Evolutionary conservation across 1,284 basidiomycete genomes (phyloP).

Genomic region (Malassezia brasiliensis): DNA sequence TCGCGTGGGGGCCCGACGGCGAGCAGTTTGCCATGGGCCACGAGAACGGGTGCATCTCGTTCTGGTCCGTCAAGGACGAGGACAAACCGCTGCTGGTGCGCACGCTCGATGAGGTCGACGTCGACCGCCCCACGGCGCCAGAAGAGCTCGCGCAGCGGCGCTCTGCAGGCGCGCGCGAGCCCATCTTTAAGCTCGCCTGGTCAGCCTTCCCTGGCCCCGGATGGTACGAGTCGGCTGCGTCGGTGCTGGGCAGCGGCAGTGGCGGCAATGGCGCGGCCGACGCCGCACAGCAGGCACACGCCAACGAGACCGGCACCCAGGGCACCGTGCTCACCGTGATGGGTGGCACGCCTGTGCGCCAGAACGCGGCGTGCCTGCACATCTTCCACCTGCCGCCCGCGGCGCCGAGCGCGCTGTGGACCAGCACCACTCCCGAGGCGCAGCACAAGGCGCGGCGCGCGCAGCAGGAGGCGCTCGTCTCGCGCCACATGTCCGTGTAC

Average conservation of each 20-base stretch:
- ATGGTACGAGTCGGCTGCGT: slow-evolving; percentile 26
- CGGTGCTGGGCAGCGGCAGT: neutral
- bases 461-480: slow-evolving; percentile 36
- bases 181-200: slow-evolving; percentile 83
- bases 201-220: slow-evolving; percentile 37
- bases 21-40: slow-evolving; percentile 58
- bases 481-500: slow-evolving; percentile 59
- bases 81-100: slow-evolving; percentile 69
- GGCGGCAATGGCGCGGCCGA: neutral
- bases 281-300: neutral
- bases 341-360: slow-evolving; percentile 55
- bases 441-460: slow-evolving; percentile 48
- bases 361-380: slow-evolving; percentile 61
- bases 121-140: slow-evolving; percentile 25
- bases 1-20: slow-evolving; percentile 60
- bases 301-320: neutral
- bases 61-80: slow-evolving; percentile 74
- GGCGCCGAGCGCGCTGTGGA: slow-evolving; percentile 50
- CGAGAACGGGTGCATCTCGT: slow-evolving; percentile 74
- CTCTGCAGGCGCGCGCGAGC: slow-evolving; percentile 53
- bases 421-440: slow-evolving; percentile 48
- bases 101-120: slow-evolving; percentile 32
- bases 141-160: slow-evolving; percentile 1
- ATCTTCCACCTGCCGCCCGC: slow-evolving; percentile 65
- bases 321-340: slow-evolving; percentile 58